Base-by-base conservation (phyloP, 2,329 filamentous ascomycete genomes). In the Xylariaceae sp. region DNA sequence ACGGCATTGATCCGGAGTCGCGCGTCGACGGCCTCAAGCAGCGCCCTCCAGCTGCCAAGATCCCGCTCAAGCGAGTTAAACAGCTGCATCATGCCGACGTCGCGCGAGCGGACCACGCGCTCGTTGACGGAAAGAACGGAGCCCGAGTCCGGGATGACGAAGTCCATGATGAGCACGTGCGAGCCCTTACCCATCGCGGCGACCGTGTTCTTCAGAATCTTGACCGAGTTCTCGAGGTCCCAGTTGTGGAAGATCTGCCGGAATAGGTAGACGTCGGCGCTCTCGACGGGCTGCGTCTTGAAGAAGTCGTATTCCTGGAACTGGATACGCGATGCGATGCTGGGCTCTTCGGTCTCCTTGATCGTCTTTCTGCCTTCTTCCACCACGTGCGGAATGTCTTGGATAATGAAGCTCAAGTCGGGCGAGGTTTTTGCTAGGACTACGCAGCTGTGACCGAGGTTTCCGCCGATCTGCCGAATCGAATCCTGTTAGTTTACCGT, bases 191-290 rank as follows among this genome's bases (percentile, higher is more conserved):
- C 45, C 26, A 54, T 43, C 1, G 41, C 47, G 32, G 42, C 36
- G 32, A 47, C 42, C 34, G 36, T 37, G 47, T 45, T 49, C 36
- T 51, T 50, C 15, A 54, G 41, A 21, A 54, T 54, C 16, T 40
- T 44, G 29, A 47, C 36, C 22, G 52, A 34, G 19, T 50, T 39
- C 12, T 30, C 47, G 29, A 46, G 26, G n/a, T 36, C 40, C 54
- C 54, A 57, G 51, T 57, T 47, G 43, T 57, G 54, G 39, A 57
- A 54, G 19, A 57, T 46, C 37, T 46, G 47, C n/a, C 54, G 43
- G 37, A 54, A 57, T 4, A 57, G 21, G 36, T 57, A 54, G 40
- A 51, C 44, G 13, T 57, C 51, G 13, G 45, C 54, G 9, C 22
- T 45, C 30, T 6, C 36, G 3, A 54, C 39, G 5, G 47, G 48